Percentiles rank a stretch among this genome's conserved stretches.
Evolutionary conservation across 2,329 filamentous ascomycete genomes (phyloP).

Genomic region (Metarhizium brunneum): DNA sequence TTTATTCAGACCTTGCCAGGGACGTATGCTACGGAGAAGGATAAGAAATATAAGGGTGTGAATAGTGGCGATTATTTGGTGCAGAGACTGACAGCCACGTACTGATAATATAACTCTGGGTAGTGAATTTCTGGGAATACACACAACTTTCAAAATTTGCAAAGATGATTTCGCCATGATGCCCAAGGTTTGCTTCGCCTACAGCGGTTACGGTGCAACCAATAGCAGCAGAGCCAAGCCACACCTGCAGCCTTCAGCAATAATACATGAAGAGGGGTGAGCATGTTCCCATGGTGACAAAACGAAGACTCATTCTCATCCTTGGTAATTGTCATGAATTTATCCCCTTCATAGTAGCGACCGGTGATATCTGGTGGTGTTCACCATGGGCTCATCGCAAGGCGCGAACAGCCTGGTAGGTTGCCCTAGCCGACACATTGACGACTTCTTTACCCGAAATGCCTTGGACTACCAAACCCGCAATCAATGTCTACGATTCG

Average conservation of each 20-base stretch:
- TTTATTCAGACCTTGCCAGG: conserved; percentile 74
- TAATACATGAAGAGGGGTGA: neutral
- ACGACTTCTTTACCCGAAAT: conserved; percentile 14
- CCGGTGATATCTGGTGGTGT: neutral
- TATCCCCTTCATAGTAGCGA: too few relatives aligned
- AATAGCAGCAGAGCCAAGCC: too few relatives aligned
- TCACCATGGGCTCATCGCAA: neutral
- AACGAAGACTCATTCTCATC: neutral
- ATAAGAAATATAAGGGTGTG: conserved; percentile 73
- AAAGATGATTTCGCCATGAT: neutral
- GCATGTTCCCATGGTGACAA: neutral
- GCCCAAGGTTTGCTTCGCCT: neutral
- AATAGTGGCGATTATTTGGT: conserved; percentile 75
- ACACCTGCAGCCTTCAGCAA: neutral
- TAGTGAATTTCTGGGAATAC: neutral
- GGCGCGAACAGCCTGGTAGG: neutral
- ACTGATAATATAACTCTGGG: conserved; percentile 26
- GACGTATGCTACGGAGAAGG: conserved; percentile 53
- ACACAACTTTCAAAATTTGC: neutral
- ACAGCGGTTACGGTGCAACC: neutral
- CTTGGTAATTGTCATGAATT: too few relatives aligned
- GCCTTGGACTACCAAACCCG: conserved; percentile 9
- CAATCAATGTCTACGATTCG: conserved; percentile 20
- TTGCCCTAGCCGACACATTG: neutral
- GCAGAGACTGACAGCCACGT: conserved; percentile 67